Base-by-base conservation (phyloP, 129 eudicot species). In the Logfia minima region DNA sequence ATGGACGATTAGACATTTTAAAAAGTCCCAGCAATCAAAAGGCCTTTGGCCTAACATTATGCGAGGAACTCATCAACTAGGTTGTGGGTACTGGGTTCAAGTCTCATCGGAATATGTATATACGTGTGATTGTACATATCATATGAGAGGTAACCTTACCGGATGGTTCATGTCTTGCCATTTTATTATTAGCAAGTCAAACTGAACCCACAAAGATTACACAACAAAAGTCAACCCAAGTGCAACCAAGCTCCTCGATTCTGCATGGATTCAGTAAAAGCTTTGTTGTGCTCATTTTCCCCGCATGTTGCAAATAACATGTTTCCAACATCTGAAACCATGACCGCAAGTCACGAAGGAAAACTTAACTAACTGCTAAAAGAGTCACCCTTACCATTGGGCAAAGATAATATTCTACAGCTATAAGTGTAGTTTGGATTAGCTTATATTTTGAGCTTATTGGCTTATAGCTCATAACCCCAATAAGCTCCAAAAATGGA, bases 251-350 rank as follows among this genome's bases (percentile, higher is more conserved):
- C 23, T 65, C 68, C 43, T 65, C 9, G 14, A 14, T 28, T 61
- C 32, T 8, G 32, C 34, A 61, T 61, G 17, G 34, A 61, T 61
- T 21, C 2, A 4, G 31, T 24, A 23, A 10, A 61, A 32, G 21
- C 70, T 29, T 65, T 65, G 4, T 65, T 16, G n/a, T 2, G 3
- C 14, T 21, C 70, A 65, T 65, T 65, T 65, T 58, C 63, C 70
- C 70, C 31, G 70, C 70, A 31, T 65, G 55, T 65, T 65, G 43
- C 69, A 64, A 64, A 64, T 43, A 14, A 48, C 55, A 28, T 64
- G 41, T 64, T 64, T 64, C 37, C 70, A 65, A 65, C 19, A 65
- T 31, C 17, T 8, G 70, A 65, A 31, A 17, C 45, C 43, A 31
- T 65, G 70, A 65, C 37, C 39, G 4, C 21, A 13, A 65, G 70